Conservation (phyloP, 2,329 filamentous ascomycete genomes). For the Alternaria angustiovoidea region DNA sequence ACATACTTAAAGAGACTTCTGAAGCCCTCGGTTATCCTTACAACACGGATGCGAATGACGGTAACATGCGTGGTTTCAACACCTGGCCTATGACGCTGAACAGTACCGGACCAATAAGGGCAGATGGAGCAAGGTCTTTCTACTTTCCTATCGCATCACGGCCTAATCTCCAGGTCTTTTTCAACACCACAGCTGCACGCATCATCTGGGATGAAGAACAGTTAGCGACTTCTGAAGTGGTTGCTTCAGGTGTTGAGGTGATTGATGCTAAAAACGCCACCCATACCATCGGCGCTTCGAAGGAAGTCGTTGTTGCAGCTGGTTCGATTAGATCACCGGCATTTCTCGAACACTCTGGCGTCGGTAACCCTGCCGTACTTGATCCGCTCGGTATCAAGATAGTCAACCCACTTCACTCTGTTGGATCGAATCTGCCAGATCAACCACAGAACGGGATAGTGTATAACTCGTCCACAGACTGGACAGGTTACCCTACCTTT, state of each 20-base stretch:
- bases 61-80: constrained; percentile 55
- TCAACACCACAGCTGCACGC: constrained; percentile 54
- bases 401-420: constrained; percentile 30
- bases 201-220: constrained; percentile 47
- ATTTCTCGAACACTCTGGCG: constrained; percentile 48
- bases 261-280: constrained; percentile 27
- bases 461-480: constrained; percentile 42
- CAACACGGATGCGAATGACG: constrained; percentile 55
- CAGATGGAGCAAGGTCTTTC: constrained; percentile 59
- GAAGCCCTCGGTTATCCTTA: constrained; percentile 46
- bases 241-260: constrained; percentile 38
- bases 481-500: constrained; percentile 50
- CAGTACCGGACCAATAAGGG: constrained; percentile 48
- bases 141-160: constrained; percentile 54
- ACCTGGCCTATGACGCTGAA: constrained; percentile 56
- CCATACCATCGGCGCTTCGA: constrained; percentile 24
- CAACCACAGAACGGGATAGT: constrained; percentile 40
- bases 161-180: constrained; percentile 54
- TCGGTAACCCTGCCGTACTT: constrained; percentile 46
- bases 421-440: constrained; percentile 49
- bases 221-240: constrained; percentile 3
- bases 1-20: constrained; percentile 50
- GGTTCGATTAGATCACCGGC: constrained; percentile 46
- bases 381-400: constrained; percentile 29
- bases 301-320: constrained; percentile 49